Percentiles rank a stretch among this genome's conserved stretches.
These are phyloP conservation scores for Brassica cretica DNA, from an alignment of 345 rosid genomes.

Conservation along the genomic window DNA sequence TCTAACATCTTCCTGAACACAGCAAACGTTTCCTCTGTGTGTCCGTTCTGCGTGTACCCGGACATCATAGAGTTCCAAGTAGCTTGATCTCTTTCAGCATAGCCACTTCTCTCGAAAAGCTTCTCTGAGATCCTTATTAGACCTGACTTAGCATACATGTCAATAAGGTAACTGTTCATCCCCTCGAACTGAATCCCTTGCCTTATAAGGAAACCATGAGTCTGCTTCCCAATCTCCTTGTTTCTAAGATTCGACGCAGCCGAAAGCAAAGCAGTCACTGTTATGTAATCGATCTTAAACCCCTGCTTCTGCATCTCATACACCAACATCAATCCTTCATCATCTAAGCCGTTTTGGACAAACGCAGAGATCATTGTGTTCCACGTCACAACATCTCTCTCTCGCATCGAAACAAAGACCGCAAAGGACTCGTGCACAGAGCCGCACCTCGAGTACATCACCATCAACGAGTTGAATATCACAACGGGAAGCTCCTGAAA, in stretches of 20 bases:
- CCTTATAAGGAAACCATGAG: slow-evolving; percentile 79
- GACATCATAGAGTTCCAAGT: slow-evolving; percentile 90
- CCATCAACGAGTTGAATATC: slow-evolving; percentile 62
- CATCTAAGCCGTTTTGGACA: slow-evolving; percentile 76
- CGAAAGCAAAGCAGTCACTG: slow-evolving; percentile 74
- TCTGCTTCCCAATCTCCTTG: slow-evolving; percentile 69
- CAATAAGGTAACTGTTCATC: slow-evolving; percentile 78
- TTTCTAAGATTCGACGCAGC: slow-evolving; percentile 83
- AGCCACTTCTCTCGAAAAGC: slow-evolving; percentile 47
- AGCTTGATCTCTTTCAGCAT: slow-evolving; percentile 61
- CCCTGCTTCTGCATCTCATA: slow-evolving; percentile 86
- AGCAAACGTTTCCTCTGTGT: slow-evolving; percentile 55
- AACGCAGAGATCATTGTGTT: slow-evolving; percentile 83
- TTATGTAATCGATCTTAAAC: slow-evolving; percentile 63
- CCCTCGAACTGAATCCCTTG: slow-evolving; percentile 63
- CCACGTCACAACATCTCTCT: slow-evolving; percentile 83
- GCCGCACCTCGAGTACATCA: slow-evolving; percentile 81
- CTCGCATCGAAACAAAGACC: slow-evolving; percentile 64
- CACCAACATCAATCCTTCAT: slow-evolving; percentile 83
- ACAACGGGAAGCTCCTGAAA: slow-evolving; percentile 47
- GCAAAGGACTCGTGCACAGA: slow-evolving; percentile 59
- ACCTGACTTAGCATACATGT: slow-evolving; percentile 87
- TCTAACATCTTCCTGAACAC: slow-evolving; percentile 63
- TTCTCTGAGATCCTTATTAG: slow-evolving; percentile 50
- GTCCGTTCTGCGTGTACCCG: slow-evolving; percentile 75